Base-by-base conservation (phyloP, 2,329 filamentous ascomycete species). In the Pseudogymnoascus sp. region DNA sequence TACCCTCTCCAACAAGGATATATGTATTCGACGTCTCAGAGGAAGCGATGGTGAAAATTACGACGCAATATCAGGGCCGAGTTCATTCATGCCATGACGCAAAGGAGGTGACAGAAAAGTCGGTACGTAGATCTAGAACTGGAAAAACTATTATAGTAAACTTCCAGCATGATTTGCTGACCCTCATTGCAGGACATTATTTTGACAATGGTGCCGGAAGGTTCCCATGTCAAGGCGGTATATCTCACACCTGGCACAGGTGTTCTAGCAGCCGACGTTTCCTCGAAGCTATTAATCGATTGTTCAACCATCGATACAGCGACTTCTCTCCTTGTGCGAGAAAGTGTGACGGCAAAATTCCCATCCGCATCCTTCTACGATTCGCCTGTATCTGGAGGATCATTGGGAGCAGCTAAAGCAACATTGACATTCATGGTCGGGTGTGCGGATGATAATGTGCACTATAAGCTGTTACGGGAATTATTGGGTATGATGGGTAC, bases 231-330 rank as follows among this genome's bases (percentile, higher is more conserved):
- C 64, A 82, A 83, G 70, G 80, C 82, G n/a, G 87, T 90, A 37
- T 90, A 87, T 71, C 69, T 75, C 6, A 68, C 72, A 43, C 39
- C 68, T 1, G 16, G 60, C 3, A 79, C 81, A 63, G 78, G 82
- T 25, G 86, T 90, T 72, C 79, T 88, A 25, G 51, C 65, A 6
- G 63, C 67, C 10, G 61, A 73, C 74, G 3, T 75, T 70, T 43
- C 67, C 71, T 21, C 73, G 75, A 66, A 79, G 14, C 77, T 90
- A 19, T 88, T 90, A 70, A 87, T 91, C 68, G 88, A 90, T 73
- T 87, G 83, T 69, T 90, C 87, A 10, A 90, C 88, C 1, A 90
- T 91, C 70, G 88, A 90, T 72, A 85, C 86, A 0, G 80, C 80
- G 64, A 87, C 85, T 1, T 86, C 83, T 1, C 23, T 51, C 8